phyloP scores from a whole-genome alignment of 2,329 filamentous ascomycete species.

The Apiospora aurea region DNA sequence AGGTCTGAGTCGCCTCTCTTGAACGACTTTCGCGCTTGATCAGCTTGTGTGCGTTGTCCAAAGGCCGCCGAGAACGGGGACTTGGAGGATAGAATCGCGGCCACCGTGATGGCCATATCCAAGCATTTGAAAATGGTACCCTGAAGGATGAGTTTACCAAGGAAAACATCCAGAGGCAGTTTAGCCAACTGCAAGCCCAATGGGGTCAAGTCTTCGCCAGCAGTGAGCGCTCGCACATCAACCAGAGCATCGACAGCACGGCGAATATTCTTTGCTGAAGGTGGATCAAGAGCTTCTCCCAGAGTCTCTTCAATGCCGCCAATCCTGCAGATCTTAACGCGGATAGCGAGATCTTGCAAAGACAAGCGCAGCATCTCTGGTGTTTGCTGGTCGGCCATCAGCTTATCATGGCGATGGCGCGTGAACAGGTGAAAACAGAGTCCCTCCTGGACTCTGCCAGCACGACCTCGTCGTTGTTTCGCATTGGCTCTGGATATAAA shows the following conservation, averaged over 20 bases:
- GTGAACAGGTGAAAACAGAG: constrained; percentile 97
- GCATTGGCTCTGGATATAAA: constrained; percentile 97
- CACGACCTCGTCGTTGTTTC: constrained; percentile 91
- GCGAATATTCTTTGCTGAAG: constrained; percentile 89
- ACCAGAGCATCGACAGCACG: constrained; percentile 91
- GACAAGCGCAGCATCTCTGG: constrained; percentile 96
- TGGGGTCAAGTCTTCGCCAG: constrained; percentile 82
- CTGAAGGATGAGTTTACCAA: constrained; percentile 90
- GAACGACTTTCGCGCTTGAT: constrained; percentile 80
- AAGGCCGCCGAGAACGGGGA: constrained; percentile 91
- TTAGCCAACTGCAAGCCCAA: constrained; percentile 87
- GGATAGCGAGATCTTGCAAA: constrained; percentile 91
- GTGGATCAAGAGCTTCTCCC: constrained; percentile 86
- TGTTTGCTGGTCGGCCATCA: constrained; percentile 91
- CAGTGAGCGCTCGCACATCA: constrained; percentile 88
- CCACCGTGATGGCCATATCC: constrained; percentile 89
- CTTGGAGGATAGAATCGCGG: constrained; percentile 92
- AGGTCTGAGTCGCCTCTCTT: constrained; percentile 89
- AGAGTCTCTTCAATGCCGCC: constrained; percentile 92
- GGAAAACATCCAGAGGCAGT: constrained; percentile 89
- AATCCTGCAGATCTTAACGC: constrained; percentile 96
- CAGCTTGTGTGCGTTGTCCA: constrained; percentile 81
- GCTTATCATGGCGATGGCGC: constrained; percentile 81
- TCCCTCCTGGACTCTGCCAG: constrained; percentile 93
- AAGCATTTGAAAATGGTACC: constrained; percentile 89